A percentile compares a stretch with the other conserved stretches of the same genome.
Evolutionary conservation across 495 filamentous ascomycete species (phyloP).

Genomic region (Hypoxylon trugodes): DNA sequence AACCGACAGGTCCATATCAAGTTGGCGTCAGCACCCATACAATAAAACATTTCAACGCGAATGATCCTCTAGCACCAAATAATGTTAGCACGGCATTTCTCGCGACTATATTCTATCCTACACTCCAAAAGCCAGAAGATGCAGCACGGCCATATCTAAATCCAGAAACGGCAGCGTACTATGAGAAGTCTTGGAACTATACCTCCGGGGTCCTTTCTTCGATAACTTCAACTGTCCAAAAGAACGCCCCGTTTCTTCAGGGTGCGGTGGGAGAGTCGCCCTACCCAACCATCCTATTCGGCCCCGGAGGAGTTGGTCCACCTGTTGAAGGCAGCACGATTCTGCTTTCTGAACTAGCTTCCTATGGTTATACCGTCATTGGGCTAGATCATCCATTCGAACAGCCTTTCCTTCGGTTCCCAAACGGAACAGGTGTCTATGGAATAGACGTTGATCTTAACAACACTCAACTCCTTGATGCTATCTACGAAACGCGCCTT

Average conservation of each 20-base stretch:
- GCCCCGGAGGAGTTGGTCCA: slow-evolving; percentile 42
- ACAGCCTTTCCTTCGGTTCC: slow-evolving; percentile 56
- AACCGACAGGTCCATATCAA: slow-evolving; percentile 34
- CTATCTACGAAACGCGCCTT: slow-evolving; percentile 30
- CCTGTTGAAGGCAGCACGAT: slow-evolving; percentile 45
- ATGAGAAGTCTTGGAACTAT: slow-evolving; percentile 32
- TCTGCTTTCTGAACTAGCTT: slow-evolving; percentile 56
- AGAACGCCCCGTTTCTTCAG: slow-evolving; percentile 25
- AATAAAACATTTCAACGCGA: slow-evolving; percentile 28
- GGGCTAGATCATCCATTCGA: slow-evolving; percentile 61
- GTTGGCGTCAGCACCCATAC: slow-evolving; percentile 30
- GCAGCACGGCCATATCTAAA: slow-evolving; percentile 34
- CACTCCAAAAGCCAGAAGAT: slow-evolving; percentile 27
- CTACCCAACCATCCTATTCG: slow-evolving; percentile 36
- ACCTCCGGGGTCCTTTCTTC: slow-evolving; percentile 29
- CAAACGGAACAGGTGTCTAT: slow-evolving; percentile 51
- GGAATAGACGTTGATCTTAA: slow-evolving; percentile 34
- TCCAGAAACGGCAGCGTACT: slow-evolving; percentile 29
- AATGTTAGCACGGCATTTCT: slow-evolving; percentile 40
- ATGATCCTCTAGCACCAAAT: slow-evolving; percentile 39
- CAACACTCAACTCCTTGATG: neutral
- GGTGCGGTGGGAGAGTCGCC: neutral
- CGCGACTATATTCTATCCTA: slow-evolving; percentile 42
- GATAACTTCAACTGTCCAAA: slow-evolving; percentile 34
- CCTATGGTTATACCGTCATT: slow-evolving; percentile 58